Base-by-base conservation (phyloP, 2,329 filamentous ascomycete species). In the Neofusicoccum sp. region DNA sequence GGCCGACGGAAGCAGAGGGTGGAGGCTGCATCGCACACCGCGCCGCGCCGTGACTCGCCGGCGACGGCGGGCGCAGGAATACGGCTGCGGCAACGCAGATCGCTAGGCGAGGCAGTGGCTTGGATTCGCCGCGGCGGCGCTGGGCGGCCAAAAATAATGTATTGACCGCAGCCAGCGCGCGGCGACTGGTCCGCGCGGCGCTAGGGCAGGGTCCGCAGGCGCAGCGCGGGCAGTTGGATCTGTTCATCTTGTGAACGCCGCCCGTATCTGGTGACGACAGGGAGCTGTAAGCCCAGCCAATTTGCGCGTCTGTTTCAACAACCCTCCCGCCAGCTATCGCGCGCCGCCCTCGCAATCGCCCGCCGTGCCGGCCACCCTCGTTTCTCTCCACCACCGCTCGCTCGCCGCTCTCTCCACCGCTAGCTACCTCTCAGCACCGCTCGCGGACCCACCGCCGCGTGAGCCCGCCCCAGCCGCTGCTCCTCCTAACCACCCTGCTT, bases 391-490 rank as follows among this genome's bases (percentile, higher is more conserved):
- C 38, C 36, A 31, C 58, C 47, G 14, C 38, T 44, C 47, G 47
- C 47, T 53, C 36, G 16, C 9, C 16, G 36, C 45, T 16, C 44
- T 48, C 44, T 36, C 43, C 12, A 4, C 43, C 24, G n/a, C 26
- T 31, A 14, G 31, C 48, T 44, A 43, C 44, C 58, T 30, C 45
- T 31, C n/a, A 38, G 6, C 58, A 28, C 47, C 20, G 36, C 14
- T 48, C 40, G 30, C 40, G 36, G 57, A 60, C 57, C 57, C 57
- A 60, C 57, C 47, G 36, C 28, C 57, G 57, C 57, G 44, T 59
- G 57, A 59, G 57, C 34, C 43, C 36, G 11, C 57, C 40, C 11
- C 40, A 38, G 38, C 48, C 58, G 16, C 47, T 31, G 30, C 34
- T 45, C 47, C 40, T 47, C 20, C 38, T 24, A 60, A 38, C 28